Evolutionary conservation across 495 filamentous ascomycete species (phyloP), one percentile per base, ranked within the genome.

Genomic region (Echria macrotheca): DNA sequence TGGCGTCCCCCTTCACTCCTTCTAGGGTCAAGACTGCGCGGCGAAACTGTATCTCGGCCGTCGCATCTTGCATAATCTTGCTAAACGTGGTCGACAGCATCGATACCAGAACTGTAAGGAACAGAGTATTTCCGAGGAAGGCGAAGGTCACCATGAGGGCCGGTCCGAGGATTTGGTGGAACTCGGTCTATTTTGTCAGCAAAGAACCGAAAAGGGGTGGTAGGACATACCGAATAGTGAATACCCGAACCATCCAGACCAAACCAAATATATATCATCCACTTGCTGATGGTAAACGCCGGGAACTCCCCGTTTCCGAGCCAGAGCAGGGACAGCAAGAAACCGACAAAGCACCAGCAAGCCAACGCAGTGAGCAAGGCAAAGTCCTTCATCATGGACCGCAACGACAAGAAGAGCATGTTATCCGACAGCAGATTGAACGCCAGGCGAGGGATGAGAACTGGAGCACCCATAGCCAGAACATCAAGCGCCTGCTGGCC

Each of bases 231-330:
- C 10, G 83, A 84, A 53, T 75, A 65, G 50, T 83, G 72, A 25
- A 88, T 82, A 4, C 84, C 84, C 1, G 82, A 86, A 7, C 84
- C 84, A 48, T 87, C 84, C 10, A 88, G 71, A 0, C 84, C 84
- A 52, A 88, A 88, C 84, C 84, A 88, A 46, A 88, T 84, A 73
- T 82, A 87, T 0, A 88, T 73, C 84, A 88, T 87, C 84, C 84
- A 88, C 60, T 86, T 86, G 32, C 77, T 75, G 47, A 88, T 85
- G 1, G 75, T 84, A 17, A 65, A 47, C 22, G 63, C 46, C 18
- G 65, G 48, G 36, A 79, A 77, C 12, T 66, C 64, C 6, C 70
- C 67, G 45, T 71, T 65, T 0, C 70, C 71, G 1, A 88, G 78
- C 84, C 84, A 88, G 6, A 73, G 57, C 66, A 88, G 74, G n/a